These are phyloP conservation scores for Leccinum truebloodii DNA, from an alignment of 768 basidiomycete species.

Conservation along the genomic window DNA sequence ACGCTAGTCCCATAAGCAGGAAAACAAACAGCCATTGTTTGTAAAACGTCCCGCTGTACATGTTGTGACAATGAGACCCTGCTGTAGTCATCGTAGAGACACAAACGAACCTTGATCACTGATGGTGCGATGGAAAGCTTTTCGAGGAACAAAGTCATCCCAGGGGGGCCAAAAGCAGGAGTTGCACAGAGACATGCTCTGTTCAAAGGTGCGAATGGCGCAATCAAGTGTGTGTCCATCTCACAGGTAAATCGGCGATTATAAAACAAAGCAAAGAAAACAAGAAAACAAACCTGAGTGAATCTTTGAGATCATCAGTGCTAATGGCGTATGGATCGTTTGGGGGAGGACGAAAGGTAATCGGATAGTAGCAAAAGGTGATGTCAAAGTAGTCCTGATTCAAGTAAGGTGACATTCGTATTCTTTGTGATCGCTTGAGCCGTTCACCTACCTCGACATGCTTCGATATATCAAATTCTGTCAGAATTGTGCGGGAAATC, in stretches of 20 bases:
- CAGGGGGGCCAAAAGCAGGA: constrained; percentile 78
- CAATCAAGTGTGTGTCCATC: neutral
- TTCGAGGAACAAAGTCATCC: constrained; percentile 87
- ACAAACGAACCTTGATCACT: constrained; percentile 65
- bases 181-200: constrained; percentile 77
- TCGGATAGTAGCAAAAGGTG: constrained; percentile 98
- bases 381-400: constrained; percentile 87
- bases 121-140: constrained; percentile 85
- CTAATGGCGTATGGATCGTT: constrained; percentile 94
- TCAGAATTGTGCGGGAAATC: constrained; percentile 79
- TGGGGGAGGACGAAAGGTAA: constrained; percentile 92
- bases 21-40: constrained; percentile 73
- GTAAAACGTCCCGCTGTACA: constrained; percentile 79
- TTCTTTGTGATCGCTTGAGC: neutral
- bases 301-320: constrained; percentile 75
- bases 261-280: neutral
- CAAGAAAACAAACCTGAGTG: constrained; percentile 55
- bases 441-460: constrained; percentile 67
- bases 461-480: constrained; percentile 81
- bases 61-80: constrained; percentile 3
- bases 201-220: neutral
- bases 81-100: neutral
- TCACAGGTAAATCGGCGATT: constrained; percentile 2
- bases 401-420: neutral
- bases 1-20: constrained; percentile 78